Conservation (phyloP, 1,284 basidiomycete genomes). For the Mycena citricolor region DNA sequence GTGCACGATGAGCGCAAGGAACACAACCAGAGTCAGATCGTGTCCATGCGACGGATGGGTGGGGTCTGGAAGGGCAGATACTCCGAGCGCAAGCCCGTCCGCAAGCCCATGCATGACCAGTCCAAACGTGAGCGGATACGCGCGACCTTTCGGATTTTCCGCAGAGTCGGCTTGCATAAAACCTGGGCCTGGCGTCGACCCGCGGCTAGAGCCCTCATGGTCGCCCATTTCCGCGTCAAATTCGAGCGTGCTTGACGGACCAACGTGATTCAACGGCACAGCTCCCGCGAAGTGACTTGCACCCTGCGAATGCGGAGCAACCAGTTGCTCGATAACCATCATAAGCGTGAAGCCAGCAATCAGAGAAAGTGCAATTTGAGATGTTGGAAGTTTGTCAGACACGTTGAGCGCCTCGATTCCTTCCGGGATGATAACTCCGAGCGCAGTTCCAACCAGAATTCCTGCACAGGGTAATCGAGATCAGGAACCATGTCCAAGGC, state of each 20-base stretch:
- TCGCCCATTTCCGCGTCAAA: conserved; percentile 62
- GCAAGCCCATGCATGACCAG: conserved; percentile 84
- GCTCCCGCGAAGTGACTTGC: conserved; percentile 27
- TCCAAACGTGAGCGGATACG: conserved; percentile 78
- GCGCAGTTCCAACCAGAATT: conserved; percentile 83
- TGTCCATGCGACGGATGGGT: conserved; percentile 27
- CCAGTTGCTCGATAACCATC: conserved; percentile 72
- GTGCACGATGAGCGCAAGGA: conserved; percentile 85
- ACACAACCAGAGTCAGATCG: conserved; percentile 75
- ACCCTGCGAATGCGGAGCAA: conserved; percentile 48
- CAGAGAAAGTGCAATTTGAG: conserved; percentile 71
- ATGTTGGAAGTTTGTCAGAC: conserved; percentile 45
- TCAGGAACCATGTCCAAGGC: conserved; percentile 36
- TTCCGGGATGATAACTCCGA: conserved; percentile 91
- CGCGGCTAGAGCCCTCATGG: conserved; percentile 41
- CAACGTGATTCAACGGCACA: conserved; percentile 6
- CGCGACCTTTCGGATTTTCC: conserved; percentile 32
- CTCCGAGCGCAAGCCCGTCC: conserved; percentile 88
- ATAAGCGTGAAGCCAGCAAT: conserved; percentile 82
- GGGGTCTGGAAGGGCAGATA: conserved; percentile 50
- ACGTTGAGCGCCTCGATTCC: conserved; percentile 58
- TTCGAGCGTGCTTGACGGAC: conserved; percentile 35
- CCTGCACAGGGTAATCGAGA: conserved; percentile 73
- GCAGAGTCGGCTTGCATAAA: conserved; percentile 26
- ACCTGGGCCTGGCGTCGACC: conserved; percentile 17